Evolutionary conservation across 768 basidiomycete species (phyloP), one percentile per base, ranked within the genome.

Genomic region (Termitomyces sp.): DNA sequence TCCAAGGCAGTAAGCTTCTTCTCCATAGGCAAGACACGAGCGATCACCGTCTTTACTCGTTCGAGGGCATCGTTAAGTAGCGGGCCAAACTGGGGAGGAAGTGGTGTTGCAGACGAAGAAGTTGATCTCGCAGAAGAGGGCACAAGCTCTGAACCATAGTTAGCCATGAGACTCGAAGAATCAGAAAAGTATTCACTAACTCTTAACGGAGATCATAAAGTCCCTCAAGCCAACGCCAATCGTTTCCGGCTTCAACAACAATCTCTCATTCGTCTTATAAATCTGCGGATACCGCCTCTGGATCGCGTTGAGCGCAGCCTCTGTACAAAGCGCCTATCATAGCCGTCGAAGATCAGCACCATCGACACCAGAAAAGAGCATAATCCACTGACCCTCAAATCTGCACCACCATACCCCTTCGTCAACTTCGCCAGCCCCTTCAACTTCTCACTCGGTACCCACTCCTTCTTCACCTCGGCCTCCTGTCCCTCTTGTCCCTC

Each of bases 341-440:
- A 56, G 47, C 26, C 36, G 28, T 29, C n/a, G 3, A 20, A 15
- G 20, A 20, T 41, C 26, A 52, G 51, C 12, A 41, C 28, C 26
- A 29, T 20, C 18, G 10, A 13, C 36, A 39, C 2, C 1, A 51
- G 39, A 44, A 28, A 28, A 52, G n/a, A 41, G 4, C 39, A 0
- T 7, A 5, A 18, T 39, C 18, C 26, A 39, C 24, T 44, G 51
- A 42, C 96, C 73, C 97, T 77, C 56, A 99, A 70, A 78, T 99
- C 97, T 37, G 97, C 97, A 61, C 97, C 97, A 26, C 92, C 97
- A 70, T 98, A 99, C 0, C 97, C 97, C 71, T 98, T 98, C 8
- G 96, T 98, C 56, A 95, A 72, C 70, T 85, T 86, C 1, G 94
- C 92, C 51, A 99, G 72, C 7, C 89, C 90, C 62, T 69, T 65